Evolutionary conservation across 192 early-diverging fungal genomes (phyloP).

Genomic region (Chytriomyces hyalinus): DNA sequence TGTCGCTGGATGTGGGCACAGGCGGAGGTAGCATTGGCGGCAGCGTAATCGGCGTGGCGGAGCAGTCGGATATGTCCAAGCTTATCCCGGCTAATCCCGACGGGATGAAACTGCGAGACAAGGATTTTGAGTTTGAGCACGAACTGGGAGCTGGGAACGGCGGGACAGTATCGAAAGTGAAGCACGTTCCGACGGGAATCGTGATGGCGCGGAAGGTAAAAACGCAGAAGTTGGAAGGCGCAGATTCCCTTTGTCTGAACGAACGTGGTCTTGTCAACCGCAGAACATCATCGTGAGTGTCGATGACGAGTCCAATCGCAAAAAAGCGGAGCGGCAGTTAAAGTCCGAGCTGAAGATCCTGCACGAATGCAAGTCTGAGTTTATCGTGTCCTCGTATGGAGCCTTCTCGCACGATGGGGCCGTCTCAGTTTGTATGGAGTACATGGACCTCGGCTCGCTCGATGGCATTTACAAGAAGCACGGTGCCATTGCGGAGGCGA

Average conservation of each 20-base stretch:
- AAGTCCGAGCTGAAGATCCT: slow-evolving; percentile 90
- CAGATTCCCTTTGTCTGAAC: neutral
- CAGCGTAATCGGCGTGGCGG: slow-evolving; percentile 8
- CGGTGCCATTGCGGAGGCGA: slow-evolving; percentile 84
- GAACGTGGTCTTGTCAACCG: neutral
- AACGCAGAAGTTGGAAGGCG: neutral
- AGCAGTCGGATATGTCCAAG: neutral
- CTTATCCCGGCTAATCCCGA: slow-evolving; percentile 11
- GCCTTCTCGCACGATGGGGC: slow-evolving; percentile 74
- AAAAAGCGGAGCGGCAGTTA: slow-evolving; percentile 76
- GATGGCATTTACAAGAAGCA: slow-evolving; percentile 88
- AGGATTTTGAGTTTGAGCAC: slow-evolving; percentile 75
- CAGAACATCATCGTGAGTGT: slow-evolving; percentile 26
- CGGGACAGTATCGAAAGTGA: slow-evolving; percentile 89
- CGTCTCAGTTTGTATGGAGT: slow-evolving; percentile 97
- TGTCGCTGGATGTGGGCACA: neutral
- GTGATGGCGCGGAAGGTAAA: slow-evolving; percentile 95
- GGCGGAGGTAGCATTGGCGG: neutral
- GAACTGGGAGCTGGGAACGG: slow-evolving; percentile 93
- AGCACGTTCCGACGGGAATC: slow-evolving; percentile 70
- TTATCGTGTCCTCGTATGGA: slow-evolving; percentile 95
- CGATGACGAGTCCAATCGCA: slow-evolving; percentile 55
- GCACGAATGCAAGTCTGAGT: slow-evolving; percentile 85
- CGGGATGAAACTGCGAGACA: slow-evolving; percentile 46
- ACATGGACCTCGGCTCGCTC: slow-evolving; percentile 90